phyloP scores from a whole-genome alignment of 2,329 filamentous ascomycete species.

The Neofusicoccum laricinum region DNA sequence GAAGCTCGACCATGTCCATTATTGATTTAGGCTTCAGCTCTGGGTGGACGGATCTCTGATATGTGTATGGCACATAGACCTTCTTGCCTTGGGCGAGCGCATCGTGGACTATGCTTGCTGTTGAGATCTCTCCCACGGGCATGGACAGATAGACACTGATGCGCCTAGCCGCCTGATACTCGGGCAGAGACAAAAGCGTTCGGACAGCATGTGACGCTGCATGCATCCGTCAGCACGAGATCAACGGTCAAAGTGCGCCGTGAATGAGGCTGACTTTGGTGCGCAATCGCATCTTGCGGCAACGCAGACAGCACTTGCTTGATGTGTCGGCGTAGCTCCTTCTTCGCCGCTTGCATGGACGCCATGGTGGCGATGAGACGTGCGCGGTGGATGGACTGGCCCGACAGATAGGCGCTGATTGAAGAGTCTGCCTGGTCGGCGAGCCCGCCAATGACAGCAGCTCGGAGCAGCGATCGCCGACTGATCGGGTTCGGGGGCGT shows the following conservation, averaged over 20 bases:
- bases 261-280: constrained; percentile 63
- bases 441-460: not conserved
- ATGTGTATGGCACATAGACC: constrained; percentile 89
- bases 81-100: constrained; percentile 74
- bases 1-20: constrained; percentile 93
- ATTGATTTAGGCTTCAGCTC: constrained; percentile 59
- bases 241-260: not conserved
- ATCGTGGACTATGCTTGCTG: constrained; percentile 75
- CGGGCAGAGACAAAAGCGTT: constrained; percentile 63
- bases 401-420: not conserved
- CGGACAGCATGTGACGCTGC: constrained; percentile 65
- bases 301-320: constrained; percentile 63
- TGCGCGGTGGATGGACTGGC: not conserved
- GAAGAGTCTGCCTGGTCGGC: not conserved
- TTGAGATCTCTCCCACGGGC: constrained; percentile 83
- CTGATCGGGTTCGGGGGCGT: not conserved
- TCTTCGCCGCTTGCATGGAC: constrained; percentile 64
- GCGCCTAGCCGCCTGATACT: constrained; percentile 70
- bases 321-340: constrained; percentile 69
- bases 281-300: constrained; percentile 57
- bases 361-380: not conserved
- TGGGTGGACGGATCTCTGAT: constrained; percentile 36
- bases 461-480: not conserved
- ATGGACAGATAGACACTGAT: constrained; percentile 92
- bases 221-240: constrained; percentile 3